Base-by-base conservation (phyloP, 805 yeast species). In the Saccharomycopsis lassenensis region DNA sequence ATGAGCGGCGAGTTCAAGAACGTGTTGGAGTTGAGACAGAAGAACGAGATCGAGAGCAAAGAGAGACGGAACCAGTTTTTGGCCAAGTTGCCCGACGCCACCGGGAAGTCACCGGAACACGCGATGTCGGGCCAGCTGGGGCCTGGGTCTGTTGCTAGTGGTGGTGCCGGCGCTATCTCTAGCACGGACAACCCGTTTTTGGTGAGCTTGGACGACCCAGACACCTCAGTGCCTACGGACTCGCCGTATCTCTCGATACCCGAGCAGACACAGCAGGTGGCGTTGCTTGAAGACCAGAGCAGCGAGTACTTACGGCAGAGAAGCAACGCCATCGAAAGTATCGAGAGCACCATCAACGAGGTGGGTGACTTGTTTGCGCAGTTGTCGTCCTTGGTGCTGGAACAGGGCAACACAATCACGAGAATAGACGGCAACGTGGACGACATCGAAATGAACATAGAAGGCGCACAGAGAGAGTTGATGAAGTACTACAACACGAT, bases 291-390 rank as follows among this genome's bases (percentile, higher is more conserved):
- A 50, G 95, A 87, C 56, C 94, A 85, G 48, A 69, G 65, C 41
- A 60, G 61, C 40, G 67, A 67, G 37, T 91, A 91, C 52, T 61
- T 87, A 38, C 89, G 77, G 50, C 91, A 81, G 47, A 69, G 98
- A 50, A 78, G 77, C 49, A 57, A 77, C 31, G 98, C 98, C 0
- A 95, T 91, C 35, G 97, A 89, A 53, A 84, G 96, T 0, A 91
- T 91, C 34, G 98, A 91, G 55, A 71, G 85, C n/a, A 91, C 98
- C 0, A 91, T 91, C 43, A 89, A 89, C 52, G 97, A 91, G 57
- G 94, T 91, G 33, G 98, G 98, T 29, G 80, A 82, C 33, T 66
- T 91, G 42, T 91, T 91, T 61, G 89, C 83, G 50, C 98, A 91
- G 58, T 66, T 91, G 49, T 95, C 97, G 4, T 80, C 94, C 1